Evolutionary conservation across 257 asterid genomes (phyloP).

Genomic region (Fraxinus cuspidata): DNA sequence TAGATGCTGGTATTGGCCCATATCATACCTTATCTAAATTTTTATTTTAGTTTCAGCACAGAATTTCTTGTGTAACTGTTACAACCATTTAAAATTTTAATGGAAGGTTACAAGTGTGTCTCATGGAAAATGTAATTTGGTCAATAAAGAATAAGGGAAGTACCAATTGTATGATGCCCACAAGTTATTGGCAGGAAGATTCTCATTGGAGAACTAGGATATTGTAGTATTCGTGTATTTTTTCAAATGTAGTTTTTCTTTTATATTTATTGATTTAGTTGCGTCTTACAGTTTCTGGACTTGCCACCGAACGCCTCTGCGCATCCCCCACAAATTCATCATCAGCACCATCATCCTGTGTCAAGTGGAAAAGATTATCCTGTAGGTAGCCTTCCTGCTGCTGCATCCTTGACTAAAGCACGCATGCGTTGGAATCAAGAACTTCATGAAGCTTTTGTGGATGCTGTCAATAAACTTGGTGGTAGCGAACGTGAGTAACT

Average conservation of each 20-base stretch:
- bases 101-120: no score
- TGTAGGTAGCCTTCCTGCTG: slow-evolving; percentile 47
- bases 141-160: no score
- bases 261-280: slow-evolving; percentile 9
- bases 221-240: slow-evolving; percentile 1
- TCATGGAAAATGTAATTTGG: no score
- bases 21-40: no score
- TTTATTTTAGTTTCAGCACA: no score
- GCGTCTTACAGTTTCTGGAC: slow-evolving; percentile 45
- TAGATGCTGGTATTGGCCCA: no score
- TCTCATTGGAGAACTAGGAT: slow-evolving; percentile 1
- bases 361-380: slow-evolving; percentile 37
- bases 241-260: not conserved
- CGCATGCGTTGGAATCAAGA: slow-evolving; percentile 98
- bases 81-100: no score
- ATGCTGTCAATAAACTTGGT: slow-evolving; percentile 79
- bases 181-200: not conserved
- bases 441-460: slow-evolving; percentile 77
- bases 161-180: no score
- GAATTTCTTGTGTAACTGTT: no score
- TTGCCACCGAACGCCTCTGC: slow-evolving; percentile 35
- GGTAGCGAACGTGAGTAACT: slow-evolving; percentile 70
- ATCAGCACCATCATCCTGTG: slow-evolving; percentile 25
- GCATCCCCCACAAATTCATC: slow-evolving; percentile 37
- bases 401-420: slow-evolving; percentile 55